Evolutionary conservation across 208 protist genomes (phyloP).

Genomic region (Crithidia acanthocephali): DNA sequence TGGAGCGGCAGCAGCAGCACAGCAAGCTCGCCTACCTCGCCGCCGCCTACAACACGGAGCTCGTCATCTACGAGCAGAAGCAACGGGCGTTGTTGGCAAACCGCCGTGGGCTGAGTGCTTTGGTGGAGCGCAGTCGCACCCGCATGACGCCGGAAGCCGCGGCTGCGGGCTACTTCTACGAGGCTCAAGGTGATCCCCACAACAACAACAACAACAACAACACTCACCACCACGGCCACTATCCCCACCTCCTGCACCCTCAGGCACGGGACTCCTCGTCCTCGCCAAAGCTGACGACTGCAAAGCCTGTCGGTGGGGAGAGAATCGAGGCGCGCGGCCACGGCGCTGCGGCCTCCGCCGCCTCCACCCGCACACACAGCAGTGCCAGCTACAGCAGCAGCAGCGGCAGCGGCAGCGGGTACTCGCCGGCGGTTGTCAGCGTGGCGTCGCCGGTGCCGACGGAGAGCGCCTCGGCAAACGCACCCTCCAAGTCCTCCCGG

Average conservation of each 20-base stretch:
- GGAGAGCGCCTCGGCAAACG: background rate
- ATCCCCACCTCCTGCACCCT: background rate
- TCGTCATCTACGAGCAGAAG: slow-evolving; percentile 36
- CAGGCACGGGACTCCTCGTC: background rate
- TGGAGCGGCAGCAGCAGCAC: slow-evolving; percentile 2
- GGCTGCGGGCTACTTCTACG: slow-evolving; percentile 25
- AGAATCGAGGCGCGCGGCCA: background rate
- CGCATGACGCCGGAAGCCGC: slow-evolving; percentile 32
- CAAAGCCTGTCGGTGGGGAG: background rate
- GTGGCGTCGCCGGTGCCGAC: slow-evolving; percentile 16
- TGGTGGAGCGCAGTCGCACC: slow-evolving; percentile 15
- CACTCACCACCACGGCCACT: background rate
- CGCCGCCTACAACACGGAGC: slow-evolving; percentile 31
- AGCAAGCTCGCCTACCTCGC: slow-evolving; percentile 25
- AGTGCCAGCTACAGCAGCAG: background rate
- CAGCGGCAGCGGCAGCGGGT: slow-evolving; percentile 8
- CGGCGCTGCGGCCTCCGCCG: background rate
- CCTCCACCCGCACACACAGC: background rate
- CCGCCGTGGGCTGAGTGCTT: slow-evolving; percentile 3
- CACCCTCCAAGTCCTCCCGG: background rate
- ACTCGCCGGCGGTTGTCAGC: slow-evolving; percentile 15
- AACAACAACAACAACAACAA: background rate
- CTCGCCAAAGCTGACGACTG: background rate
- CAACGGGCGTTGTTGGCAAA: slow-evolving; percentile 23
- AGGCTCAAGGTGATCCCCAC: background rate